Evolutionary conservation across 2,329 filamentous ascomycete species (phyloP), one percentile per base, ranked within the genome.

Genomic region (Cercospora nicotianae): DNA sequence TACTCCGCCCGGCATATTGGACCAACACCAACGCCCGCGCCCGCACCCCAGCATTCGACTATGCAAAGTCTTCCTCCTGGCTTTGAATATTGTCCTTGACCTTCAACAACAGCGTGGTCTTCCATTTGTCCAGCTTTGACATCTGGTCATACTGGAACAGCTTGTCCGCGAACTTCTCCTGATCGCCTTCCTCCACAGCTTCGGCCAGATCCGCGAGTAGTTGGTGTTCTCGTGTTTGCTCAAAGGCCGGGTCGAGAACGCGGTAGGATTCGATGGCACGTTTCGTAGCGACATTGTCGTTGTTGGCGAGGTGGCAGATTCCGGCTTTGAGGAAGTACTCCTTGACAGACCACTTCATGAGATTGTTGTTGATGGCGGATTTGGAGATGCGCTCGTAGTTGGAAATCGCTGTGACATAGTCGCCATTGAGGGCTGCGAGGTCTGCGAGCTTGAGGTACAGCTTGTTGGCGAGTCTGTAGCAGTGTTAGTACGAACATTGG

Each of bases 91-190:
- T 85, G 75, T 90, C 89, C 89, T 97, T 97, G 76, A 97, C 86
- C 74, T 89, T 87, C 76, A 96, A 82, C 70, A 97, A 80, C 67
- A 97, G 83, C 33, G 90, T 92, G 61, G 92, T 97, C 90, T 97
- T 97, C 94, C 94, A 98, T 83, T 94, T 95, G 78, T 97, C 94
- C 76, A 98, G 83, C 84, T 95, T 95, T 82, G 90, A 95, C 82
- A 97, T 85, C 83, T 96, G 92, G 79, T 97, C 93, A 77, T 88
- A 98, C 79, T 94, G 89, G 84, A 91, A 96, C 71, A 95, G 81
- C 79, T 94, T 93, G 77, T 96, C 92, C 23, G 90, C 87, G 76
- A 96, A 98, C 69, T 86, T 84, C 75, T 97, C 93, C 79, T 91
- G 90, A 75, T 96, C 92, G 65, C 90, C 89, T 33, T 87, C 86